A percentile compares a stretch with the other conserved stretches of the same genome.
Evolutionary conservation across 148 eudicot species (phyloP).

Genomic region (Rhododendron williamsianum): DNA sequence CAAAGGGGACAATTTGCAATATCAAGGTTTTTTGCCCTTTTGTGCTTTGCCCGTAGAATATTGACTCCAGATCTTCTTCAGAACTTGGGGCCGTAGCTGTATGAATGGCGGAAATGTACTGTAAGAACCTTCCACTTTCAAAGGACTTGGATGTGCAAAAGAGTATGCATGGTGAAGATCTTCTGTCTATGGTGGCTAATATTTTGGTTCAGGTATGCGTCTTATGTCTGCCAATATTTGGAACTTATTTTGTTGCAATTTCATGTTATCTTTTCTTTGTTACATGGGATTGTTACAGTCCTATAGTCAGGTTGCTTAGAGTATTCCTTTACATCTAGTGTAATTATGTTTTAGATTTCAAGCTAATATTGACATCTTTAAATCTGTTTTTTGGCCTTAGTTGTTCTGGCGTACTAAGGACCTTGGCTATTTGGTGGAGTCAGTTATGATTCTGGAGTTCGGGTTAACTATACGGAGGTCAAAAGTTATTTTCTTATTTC

Average conservation of each 20-base stretch:
- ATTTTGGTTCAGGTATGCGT: constrained; percentile 74
- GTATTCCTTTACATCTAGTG: not conserved
- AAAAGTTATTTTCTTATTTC: constrained; percentile 12
- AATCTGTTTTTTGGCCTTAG: constrained; percentile 30
- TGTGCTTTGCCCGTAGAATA: constrained; percentile 11
- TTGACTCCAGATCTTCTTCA: constrained; percentile 25
- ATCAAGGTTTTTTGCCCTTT: not conserved
- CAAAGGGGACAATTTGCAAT: not conserved
- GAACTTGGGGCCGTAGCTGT: constrained; percentile 61
- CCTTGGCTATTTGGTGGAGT: constrained; percentile 79
- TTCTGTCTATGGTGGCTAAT: constrained; percentile 62
- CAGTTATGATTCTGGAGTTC: constrained; percentile 78
- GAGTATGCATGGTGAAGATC: constrained; percentile 93
- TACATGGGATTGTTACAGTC: not conserved
- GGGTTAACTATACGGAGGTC: constrained; percentile 82
- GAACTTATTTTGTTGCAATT: not conserved
- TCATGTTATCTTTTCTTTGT: not conserved
- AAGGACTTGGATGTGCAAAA: constrained; percentile 90
- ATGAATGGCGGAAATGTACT: constrained; percentile 60
- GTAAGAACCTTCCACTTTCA: constrained; percentile 73
- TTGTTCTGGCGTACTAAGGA: constrained; percentile 75
- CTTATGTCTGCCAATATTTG: not conserved
- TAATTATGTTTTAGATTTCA: not conserved
- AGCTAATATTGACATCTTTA: not conserved
- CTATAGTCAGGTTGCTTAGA: not conserved